phyloP scores from a whole-genome alignment of 352 stramenopile genomes.

The Phytophthora sp. region DNA sequence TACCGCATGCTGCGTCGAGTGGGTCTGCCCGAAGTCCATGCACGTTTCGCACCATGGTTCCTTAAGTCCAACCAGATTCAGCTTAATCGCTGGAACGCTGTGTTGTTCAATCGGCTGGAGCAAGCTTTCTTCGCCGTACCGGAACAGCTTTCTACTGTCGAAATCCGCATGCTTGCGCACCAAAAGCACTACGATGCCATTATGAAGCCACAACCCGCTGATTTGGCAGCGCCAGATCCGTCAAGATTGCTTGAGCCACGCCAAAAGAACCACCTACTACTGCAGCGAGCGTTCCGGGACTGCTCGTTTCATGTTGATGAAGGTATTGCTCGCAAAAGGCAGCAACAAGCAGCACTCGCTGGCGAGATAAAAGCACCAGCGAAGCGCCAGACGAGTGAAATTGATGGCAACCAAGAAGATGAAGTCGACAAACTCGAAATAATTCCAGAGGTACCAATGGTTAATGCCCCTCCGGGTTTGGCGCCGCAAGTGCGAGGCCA shows the following conservation, averaged over 20 bases:
- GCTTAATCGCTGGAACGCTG: slow-evolving; percentile 70
- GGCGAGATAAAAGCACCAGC: slow-evolving; percentile 19
- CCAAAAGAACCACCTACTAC: slow-evolving; percentile 61
- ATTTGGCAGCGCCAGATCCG: slow-evolving; percentile 8
- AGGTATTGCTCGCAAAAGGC: slow-evolving; percentile 21
- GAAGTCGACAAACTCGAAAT: slow-evolving; percentile 58
- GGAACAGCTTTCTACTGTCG: slow-evolving; percentile 63
- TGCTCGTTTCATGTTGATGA: slow-evolving; percentile 66
- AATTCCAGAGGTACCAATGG: slow-evolving; percentile 44
- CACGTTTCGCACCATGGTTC: slow-evolving; percentile 80
- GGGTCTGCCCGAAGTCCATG: slow-evolving; percentile 71
- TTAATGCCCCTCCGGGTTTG: slow-evolving; percentile 53
- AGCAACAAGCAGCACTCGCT: slow-evolving; percentile 17
- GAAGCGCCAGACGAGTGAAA: slow-evolving; percentile 26
- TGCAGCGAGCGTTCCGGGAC: slow-evolving; percentile 70
- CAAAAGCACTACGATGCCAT: slow-evolving; percentile 49
- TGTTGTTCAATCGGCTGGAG: slow-evolving; percentile 73
- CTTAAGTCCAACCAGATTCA: slow-evolving; percentile 77
- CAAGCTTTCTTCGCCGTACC: slow-evolving; percentile 63
- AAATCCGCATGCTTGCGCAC: slow-evolving; percentile 64
- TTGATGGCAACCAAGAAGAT: slow-evolving; percentile 40
- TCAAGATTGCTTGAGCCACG: slow-evolving; percentile 37
- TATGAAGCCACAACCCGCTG: slow-evolving; percentile 30
- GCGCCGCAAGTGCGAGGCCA: slow-evolving; percentile 62
- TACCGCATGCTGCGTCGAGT: slow-evolving; percentile 79